A percentile compares a stretch with the other conserved stretches of the same genome.
Evolutionary conservation across 495 filamentous ascomycete species (phyloP).

Genomic region (Penicillium malachiteum): DNA sequence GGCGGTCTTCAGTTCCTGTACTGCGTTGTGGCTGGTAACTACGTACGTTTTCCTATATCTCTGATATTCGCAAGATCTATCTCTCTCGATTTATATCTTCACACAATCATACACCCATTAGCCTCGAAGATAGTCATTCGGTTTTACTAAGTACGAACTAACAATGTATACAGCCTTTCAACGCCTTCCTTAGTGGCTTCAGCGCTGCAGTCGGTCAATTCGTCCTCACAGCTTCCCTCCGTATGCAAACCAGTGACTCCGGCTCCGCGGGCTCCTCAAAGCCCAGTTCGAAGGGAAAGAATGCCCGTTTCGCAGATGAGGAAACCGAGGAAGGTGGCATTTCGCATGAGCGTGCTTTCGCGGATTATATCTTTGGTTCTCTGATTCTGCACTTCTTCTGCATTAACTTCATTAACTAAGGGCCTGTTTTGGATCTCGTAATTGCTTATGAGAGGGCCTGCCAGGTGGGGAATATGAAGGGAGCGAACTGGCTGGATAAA

Average conservation of each 20-base stretch:
- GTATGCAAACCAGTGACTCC: slow-evolving; percentile 78
- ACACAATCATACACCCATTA: not conserved
- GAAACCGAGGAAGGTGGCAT: slow-evolving; percentile 32
- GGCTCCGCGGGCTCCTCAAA: slow-evolving; percentile 13
- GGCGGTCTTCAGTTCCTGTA: slow-evolving; percentile 92
- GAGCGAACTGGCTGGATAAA: not conserved
- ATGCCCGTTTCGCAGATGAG: slow-evolving; percentile 27
- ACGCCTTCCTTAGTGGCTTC: slow-evolving; percentile 96
- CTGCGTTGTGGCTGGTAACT: slow-evolving; percentile 90
- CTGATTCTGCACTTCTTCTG: slow-evolving; percentile 98
- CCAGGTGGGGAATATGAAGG: not conserved
- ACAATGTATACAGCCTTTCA: slow-evolving; percentile 72
- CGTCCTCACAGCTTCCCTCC: slow-evolving; percentile 83
- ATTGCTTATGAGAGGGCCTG: not conserved
- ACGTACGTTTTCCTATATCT: slow-evolving; percentile 55
- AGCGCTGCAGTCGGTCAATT: slow-evolving; percentile 95
- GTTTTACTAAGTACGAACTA: not conserved
- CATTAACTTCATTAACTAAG: slow-evolving; percentile 97
- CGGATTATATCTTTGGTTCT: slow-evolving; percentile 93
- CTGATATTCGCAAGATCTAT: not conserved
- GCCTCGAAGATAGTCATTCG: not conserved
- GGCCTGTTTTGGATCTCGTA: not conserved
- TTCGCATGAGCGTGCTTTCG: slow-evolving; percentile 75
- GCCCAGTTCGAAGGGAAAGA: slow-evolving; percentile 36
- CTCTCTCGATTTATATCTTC: not conserved